phyloP scores from a whole-genome alignment of 768 basidiomycete genomes.

The Podaxis sp. region DNA sequence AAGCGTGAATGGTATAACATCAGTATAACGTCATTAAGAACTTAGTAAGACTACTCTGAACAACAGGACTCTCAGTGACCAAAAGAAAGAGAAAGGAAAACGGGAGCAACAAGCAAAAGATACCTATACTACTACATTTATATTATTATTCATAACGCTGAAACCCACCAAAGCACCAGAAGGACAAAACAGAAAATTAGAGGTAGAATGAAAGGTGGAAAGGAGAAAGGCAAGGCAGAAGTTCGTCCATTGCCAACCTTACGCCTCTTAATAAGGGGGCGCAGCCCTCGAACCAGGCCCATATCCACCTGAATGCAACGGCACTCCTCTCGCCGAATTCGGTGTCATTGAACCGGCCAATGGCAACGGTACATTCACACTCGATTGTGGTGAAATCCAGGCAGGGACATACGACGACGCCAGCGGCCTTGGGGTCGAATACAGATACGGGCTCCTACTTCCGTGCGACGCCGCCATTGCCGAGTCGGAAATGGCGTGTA shows the following conservation, averaged over 20 bases:
- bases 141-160: neutral
- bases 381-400: constrained; percentile 26
- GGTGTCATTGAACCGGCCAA: constrained; percentile 20
- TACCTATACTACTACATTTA: neutral
- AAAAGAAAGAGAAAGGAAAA: neutral
- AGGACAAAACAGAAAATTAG: neutral
- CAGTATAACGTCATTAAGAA: neutral
- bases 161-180: neutral
- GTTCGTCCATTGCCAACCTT: no score
- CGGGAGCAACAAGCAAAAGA: neutral
- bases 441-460: constrained; percentile 27
- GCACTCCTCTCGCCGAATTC: constrained; percentile 17
- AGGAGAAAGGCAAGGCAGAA: no score
- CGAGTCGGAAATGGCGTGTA: neutral
- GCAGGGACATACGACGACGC: constrained; percentile 29
- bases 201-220: neutral
- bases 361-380: constrained; percentile 15
- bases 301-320: neutral
- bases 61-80: neutral
- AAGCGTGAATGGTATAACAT: neutral
- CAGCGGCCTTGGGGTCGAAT: constrained; percentile 16
- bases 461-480: neutral
- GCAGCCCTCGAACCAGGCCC: neutral
- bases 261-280: neutral
- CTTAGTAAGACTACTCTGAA: neutral